phyloP scores from a whole-genome alignment of 305 asterid species.

The Fraxinus albicans region DNA sequence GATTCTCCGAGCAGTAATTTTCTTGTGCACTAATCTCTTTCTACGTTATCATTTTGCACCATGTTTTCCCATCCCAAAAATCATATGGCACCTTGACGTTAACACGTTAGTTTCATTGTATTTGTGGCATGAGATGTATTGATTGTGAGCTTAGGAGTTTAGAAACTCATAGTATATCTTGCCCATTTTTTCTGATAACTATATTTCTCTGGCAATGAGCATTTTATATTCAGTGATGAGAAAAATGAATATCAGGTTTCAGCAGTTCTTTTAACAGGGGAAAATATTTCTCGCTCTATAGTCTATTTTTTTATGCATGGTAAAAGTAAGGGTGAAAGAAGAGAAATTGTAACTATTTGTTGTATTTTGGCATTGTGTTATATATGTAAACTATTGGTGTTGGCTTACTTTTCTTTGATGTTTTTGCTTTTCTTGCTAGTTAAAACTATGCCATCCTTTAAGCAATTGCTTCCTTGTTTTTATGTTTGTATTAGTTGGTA shows the following conservation, averaged over 20 bases:
- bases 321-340: not conserved
- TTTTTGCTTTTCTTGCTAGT: too few species aligned
- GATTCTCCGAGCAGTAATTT: conserved; percentile 62
- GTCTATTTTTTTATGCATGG: not conserved
- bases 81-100: not conserved
- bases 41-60: not conserved
- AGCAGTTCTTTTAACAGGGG: not conserved
- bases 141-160: conserved; percentile 1
- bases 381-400: too few species aligned
- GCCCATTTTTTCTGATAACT: not conserved
- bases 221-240: not conserved
- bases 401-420: too few species aligned
- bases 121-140: not conserved
- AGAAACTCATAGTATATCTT: not conserved
- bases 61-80: not conserved
- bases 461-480: not conserved
- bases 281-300: not conserved
- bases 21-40: conserved; percentile 12
- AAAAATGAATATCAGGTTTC: not conserved
- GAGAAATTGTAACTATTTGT: not conserved
- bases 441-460: not conserved
- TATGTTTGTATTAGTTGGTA: not conserved
- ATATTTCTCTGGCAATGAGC: not conserved
- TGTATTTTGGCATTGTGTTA: not conserved
- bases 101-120: not conserved